A percentile compares a stretch with the other conserved stretches of the same genome.
These are phyloP conservation scores for Lentinula boryana DNA, from an alignment of 768 basidiomycete genomes.

Conservation along the genomic window DNA sequence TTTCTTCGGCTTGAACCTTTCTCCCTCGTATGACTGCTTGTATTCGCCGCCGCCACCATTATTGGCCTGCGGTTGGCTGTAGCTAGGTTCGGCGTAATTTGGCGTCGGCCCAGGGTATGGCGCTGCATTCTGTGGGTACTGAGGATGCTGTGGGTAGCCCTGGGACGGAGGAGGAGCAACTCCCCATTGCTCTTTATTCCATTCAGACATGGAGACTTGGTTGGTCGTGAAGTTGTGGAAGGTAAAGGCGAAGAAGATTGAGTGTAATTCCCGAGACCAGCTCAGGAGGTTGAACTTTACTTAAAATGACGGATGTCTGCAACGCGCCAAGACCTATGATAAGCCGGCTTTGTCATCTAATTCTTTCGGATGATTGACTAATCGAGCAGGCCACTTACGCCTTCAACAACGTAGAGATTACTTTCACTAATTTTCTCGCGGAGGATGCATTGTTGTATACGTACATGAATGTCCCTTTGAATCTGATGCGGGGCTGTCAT, in stretches of 20 bases:
- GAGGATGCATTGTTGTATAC: no score
- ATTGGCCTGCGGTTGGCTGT: constrained; percentile 18
- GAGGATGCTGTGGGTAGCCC: not conserved
- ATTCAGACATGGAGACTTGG: constrained; percentile 10
- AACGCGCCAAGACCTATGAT: no score
- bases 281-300: not conserved
- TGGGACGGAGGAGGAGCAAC: not conserved
- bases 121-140: not conserved
- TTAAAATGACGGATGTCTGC: not conserved
- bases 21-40: constrained; percentile 48
- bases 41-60: constrained; percentile 13
- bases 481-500: no score
- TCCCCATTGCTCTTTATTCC: constrained; percentile 17
- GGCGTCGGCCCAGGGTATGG: constrained; percentile 15
- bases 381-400: no score
- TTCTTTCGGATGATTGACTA: no score
- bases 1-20: constrained; percentile 64
- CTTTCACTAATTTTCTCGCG: no score
- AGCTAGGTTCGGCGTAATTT: constrained; percentile 14
- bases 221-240: not conserved
- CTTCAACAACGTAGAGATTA: no score
- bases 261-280: constrained; percentile 1
- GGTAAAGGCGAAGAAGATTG: not conserved
- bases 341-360: no score
- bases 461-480: no score